These are phyloP conservation scores for Lecanicillium sp. DNA, from an alignment of 2,329 filamentous ascomycete species.

Conservation along the genomic window DNA sequence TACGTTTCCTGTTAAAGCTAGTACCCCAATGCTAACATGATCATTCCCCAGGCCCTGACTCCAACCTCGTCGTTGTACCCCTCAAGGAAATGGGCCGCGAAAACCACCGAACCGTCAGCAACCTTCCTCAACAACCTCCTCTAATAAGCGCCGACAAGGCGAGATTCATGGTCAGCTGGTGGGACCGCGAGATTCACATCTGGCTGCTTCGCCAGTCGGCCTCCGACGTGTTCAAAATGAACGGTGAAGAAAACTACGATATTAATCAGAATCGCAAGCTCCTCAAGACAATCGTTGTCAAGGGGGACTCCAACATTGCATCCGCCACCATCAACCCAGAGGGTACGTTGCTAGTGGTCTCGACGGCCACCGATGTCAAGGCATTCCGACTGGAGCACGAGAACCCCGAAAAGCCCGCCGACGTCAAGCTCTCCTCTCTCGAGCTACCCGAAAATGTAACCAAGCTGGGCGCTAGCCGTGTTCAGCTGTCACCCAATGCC, in stretches of 20 bases:
- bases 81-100: slow-evolving; percentile 69
- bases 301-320: slow-evolving; percentile 76
- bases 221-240: slow-evolving; percentile 34
- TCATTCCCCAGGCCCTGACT: slow-evolving; percentile 62
- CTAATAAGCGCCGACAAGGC: slow-evolving; percentile 65
- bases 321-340: slow-evolving; percentile 64
- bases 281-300: slow-evolving; percentile 59
- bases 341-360: slow-evolving; percentile 67
- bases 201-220: slow-evolving; percentile 55
- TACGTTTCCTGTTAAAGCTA: slow-evolving; percentile 5
- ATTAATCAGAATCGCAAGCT: slow-evolving; percentile 53
- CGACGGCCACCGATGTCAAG: slow-evolving; percentile 69
- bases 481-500: slow-evolving; percentile 63
- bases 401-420: slow-evolving; percentile 41
- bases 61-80: slow-evolving; percentile 73
- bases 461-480: slow-evolving; percentile 56
- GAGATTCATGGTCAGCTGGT: slow-evolving; percentile 81
- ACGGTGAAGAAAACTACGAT: slow-evolving; percentile 29
- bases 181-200: slow-evolving; percentile 79
- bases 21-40: slow-evolving; percentile 4
- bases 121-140: slow-evolving; percentile 71
- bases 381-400: slow-evolving; percentile 60
- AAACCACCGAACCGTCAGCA: slow-evolving; percentile 73
- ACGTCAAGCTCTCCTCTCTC: slow-evolving; percentile 64
- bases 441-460: slow-evolving; percentile 51